Evolutionary conservation across 2,329 filamentous ascomycete species (phyloP).

Genomic region (Colletotrichum sp.): DNA sequence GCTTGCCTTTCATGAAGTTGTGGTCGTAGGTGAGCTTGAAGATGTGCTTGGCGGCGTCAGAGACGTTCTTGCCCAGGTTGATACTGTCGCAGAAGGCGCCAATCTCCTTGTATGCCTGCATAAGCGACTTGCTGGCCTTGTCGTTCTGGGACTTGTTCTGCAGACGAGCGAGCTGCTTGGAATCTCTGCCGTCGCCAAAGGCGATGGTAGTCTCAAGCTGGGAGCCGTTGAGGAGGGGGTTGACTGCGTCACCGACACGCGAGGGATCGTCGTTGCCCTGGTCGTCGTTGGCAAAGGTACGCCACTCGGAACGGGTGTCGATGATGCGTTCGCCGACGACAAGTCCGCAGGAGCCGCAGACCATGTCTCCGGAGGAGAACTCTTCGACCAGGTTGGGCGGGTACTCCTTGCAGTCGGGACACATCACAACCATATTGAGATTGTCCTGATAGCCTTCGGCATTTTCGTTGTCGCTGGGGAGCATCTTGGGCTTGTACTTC

Average conservation of each 20-base stretch:
- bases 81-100: conserved; percentile 85
- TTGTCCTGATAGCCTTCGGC: conserved; percentile 72
- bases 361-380: conserved; percentile 88
- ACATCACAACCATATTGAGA: conserved; percentile 83
- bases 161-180: conserved; percentile 78
- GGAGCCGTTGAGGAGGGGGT: conserved; percentile 86
- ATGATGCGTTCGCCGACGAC: conserved; percentile 91
- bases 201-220: conserved; percentile 90
- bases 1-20: conserved; percentile 94
- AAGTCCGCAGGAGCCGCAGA: conserved; percentile 89
- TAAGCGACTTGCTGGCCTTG: conserved; percentile 80
- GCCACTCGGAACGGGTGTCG: conserved; percentile 97
- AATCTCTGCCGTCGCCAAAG: conserved; percentile 74
- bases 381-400: conserved; percentile 96
- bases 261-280: conserved; percentile 96
- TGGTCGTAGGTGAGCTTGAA: conserved; percentile 95
- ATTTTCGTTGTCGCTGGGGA: conserved; percentile 24
- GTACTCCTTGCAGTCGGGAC: conserved; percentile 87
- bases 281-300: conserved; percentile 98
- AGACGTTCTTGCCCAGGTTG: conserved; percentile 78
- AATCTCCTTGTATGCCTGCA: conserved; percentile 89
- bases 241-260: conserved; percentile 93
- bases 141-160: conserved; percentile 83
- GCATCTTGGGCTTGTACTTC: conserved; percentile 50
- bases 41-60: conserved; percentile 90